Evolutionary conservation across 2,329 filamentous ascomycete genomes (phyloP).

Genomic region (Phoma herbarum): DNA sequence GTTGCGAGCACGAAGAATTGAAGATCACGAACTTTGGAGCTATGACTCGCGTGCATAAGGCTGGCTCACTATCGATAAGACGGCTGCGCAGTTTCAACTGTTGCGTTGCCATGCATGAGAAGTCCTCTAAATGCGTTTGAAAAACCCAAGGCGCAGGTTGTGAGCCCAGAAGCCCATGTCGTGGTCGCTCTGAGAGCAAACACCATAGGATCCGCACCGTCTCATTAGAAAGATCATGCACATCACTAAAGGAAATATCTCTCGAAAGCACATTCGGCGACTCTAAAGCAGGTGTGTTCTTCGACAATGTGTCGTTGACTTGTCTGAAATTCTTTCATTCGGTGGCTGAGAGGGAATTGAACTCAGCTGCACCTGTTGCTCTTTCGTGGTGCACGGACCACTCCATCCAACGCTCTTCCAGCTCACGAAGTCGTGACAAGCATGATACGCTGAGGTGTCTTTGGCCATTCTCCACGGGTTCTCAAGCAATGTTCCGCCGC

Average conservation of each 20-base stretch:
- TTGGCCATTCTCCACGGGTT: not conserved
- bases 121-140: not conserved
- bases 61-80: slow-evolving; percentile 17
- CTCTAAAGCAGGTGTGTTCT: not conserved
- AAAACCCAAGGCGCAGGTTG: too few relatives aligned
- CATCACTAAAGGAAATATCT: not conserved
- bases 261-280: not conserved
- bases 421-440: not conserved
- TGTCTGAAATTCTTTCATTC: not conserved
- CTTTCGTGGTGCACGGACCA: not conserved
- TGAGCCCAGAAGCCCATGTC: not conserved
- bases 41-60: slow-evolving; percentile 20
- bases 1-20: slow-evolving; percentile 4
- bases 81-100: not conserved
- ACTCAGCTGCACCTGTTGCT: not conserved
- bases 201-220: not conserved
- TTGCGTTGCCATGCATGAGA: not conserved
- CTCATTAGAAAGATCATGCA: not conserved
- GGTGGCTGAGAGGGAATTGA: not conserved
- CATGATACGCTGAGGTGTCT: not conserved
- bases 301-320: not conserved
- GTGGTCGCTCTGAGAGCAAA: not conserved
- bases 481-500: too few relatives aligned
- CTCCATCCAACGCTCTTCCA: not conserved
- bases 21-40: slow-evolving; percentile 20